A percentile compares a stretch with the other conserved stretches of the same genome.
These are phyloP conservation scores for Vitis hybrid DNA, from an alignment of 177 flowering plant species.

Conservation along the genomic window DNA sequence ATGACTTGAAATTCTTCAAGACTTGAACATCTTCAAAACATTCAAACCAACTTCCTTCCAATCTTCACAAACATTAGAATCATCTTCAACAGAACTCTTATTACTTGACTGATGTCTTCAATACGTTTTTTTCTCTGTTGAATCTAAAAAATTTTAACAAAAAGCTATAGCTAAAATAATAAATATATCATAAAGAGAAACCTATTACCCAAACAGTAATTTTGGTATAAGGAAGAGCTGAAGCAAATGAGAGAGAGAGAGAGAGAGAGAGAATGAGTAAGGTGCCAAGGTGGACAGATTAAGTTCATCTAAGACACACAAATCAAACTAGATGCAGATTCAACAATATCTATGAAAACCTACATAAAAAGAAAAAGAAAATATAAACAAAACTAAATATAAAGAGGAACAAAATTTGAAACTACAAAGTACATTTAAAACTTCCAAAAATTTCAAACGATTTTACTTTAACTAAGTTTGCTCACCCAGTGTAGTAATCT, in stretches of 20 bases:
- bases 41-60: conserved; percentile 37
- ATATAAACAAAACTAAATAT: neutral
- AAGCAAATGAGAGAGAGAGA: too few relatives aligned
- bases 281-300: too few relatives aligned
- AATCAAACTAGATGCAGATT: too few relatives aligned
- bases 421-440: neutral
- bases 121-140: conserved; percentile 22
- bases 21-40: conserved; percentile 48
- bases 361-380: too few relatives aligned
- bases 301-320: too few relatives aligned
- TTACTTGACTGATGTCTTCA: conserved; percentile 50
- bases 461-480: neutral
- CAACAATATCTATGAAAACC: too few relatives aligned
- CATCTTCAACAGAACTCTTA: conserved; percentile 38
- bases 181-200: neutral
- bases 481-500: conserved; percentile 88
- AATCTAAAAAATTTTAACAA: conserved; percentile 28
- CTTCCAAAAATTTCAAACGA: too few relatives aligned
- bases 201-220: neutral
- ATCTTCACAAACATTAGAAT: conserved; percentile 38
- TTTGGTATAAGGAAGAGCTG: too few relatives aligned
- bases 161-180: conserved; percentile 9
- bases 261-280: too few relatives aligned
- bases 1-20: conserved; percentile 45
- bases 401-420: neutral